These are phyloP conservation scores for Fusarium anthophilum DNA, from an alignment of 2,329 filamentous ascomycete species.

Conservation along the genomic window DNA sequence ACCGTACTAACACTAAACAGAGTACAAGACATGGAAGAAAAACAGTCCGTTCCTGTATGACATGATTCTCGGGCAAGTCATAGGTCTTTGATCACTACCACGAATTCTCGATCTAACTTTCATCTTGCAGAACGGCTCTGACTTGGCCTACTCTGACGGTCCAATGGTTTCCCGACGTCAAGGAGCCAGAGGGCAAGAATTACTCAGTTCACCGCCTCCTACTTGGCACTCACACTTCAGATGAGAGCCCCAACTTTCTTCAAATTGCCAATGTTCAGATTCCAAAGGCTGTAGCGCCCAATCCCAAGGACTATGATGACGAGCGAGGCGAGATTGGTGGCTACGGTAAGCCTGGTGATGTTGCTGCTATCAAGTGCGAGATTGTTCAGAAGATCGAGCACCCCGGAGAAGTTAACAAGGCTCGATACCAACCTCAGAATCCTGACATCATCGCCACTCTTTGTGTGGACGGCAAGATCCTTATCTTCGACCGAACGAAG, in stretches of 20 bases:
- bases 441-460: constrained; percentile 96
- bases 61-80: constrained; percentile 81
- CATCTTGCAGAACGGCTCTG: constrained; percentile 74
- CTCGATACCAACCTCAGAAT: constrained; percentile 96
- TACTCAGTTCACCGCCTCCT: constrained; percentile 88
- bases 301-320: constrained; percentile 88
- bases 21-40: constrained; percentile 99
- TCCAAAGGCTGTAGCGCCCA: constrained; percentile 79
- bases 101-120: constrained; percentile 5
- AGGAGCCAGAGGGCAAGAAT: constrained; percentile 86
- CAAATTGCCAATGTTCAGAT: constrained; percentile 96
- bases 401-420: constrained; percentile 97
- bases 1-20: constrained; percentile 55
- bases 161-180: constrained; percentile 97
- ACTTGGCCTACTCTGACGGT: constrained; percentile 98
- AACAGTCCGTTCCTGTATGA: constrained; percentile 98
- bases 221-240: constrained; percentile 93
- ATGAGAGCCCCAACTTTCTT: constrained; percentile 86
- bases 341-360: constrained; percentile 79
- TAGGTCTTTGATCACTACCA: background rate
- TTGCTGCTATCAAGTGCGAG: constrained; percentile 82
- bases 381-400: constrained; percentile 97
- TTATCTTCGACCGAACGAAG: constrained; percentile 97
- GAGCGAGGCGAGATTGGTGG: constrained; percentile 93
- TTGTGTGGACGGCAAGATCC: constrained; percentile 84